A percentile compares a stretch with the other conserved stretches of the same genome.
Evolutionary conservation across 208 protist species (phyloP).

Genomic region (Herpetomonas muscarum): DNA sequence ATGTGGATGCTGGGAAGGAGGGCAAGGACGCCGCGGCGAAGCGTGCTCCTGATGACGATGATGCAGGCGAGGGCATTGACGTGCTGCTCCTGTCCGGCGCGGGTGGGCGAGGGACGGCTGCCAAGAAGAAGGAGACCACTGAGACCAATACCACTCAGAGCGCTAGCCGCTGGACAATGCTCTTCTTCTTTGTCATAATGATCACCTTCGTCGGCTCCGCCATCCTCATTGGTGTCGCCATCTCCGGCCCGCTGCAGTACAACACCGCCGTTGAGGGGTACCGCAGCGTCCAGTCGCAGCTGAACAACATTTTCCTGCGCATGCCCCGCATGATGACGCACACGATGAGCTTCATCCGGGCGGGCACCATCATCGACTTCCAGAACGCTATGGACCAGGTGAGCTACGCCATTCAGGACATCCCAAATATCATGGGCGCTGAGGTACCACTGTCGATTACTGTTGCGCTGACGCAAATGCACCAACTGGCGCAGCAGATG

Average conservation of each 20-base stretch:
- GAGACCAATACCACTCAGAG: not conserved
- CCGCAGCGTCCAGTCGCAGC: not conserved
- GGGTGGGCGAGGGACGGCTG: not conserved
- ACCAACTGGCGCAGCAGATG: constrained; percentile 1
- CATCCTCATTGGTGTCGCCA: not conserved
- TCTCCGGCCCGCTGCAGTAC: not conserved
- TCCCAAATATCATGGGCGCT: constrained; percentile 1
- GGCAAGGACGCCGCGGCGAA: not conserved
- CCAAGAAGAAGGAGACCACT: not conserved
- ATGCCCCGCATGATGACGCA: constrained; percentile 1
- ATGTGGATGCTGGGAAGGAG: constrained; percentile 8
- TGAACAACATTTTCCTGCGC: not conserved
- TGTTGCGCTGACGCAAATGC: constrained; percentile 3
- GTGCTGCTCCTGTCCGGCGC: not conserved
- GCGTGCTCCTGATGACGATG: not conserved
- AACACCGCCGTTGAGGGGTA: not conserved
- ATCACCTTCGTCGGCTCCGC: not conserved
- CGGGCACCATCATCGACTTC: constrained; percentile 3
- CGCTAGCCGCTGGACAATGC: not conserved
- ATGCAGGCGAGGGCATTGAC: not conserved
- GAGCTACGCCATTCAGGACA: not conserved
- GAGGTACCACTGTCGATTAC: not conserved
- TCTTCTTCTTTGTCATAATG: constrained; percentile 6
- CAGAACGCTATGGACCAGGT: constrained; percentile 6
- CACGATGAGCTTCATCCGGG: constrained; percentile 5